Base-by-base conservation (phyloP, 129 eudicot species). In the Rutidosis leptorrhynchoides region DNA sequence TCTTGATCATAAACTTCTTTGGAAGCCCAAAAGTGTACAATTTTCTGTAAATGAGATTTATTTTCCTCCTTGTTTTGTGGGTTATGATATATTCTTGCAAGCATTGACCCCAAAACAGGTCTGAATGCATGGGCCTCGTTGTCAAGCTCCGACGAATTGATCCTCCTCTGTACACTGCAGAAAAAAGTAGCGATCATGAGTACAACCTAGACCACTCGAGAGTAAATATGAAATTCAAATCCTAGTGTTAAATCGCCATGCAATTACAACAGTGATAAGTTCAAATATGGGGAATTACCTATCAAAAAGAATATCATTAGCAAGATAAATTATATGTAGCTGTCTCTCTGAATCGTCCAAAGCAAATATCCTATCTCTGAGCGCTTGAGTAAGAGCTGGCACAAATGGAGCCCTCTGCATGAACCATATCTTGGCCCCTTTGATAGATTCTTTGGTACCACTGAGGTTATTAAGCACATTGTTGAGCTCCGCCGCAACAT, bases 61-160 rank as follows among this genome's bases (percentile, higher is more conserved):
- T 94, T 94, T 77, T 94, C 99, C 25, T 94, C 99, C 76, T 86
- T 94, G 81, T 93, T 85, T 33, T 68, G 74, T 17, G 99, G 95
- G 73, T 94, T 90, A 69, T 94, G 95, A 77, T 82, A 94, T 28
- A 94, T 83, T 72, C 97, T 79, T 24, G 84, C 95, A 71, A 94
- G 90, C 97, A 94, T 94, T 43, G 99, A 82, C 28, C 96, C 99
- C 73, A 94, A 77, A 26, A 89, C 96, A 43, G 93, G 99, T 74
- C 87, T 84, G 70, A 94, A 94, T 27, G 99, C 99, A 73, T 86
- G 92, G 59, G 99, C 96, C 82, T 89, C 99, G 20, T 94, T 94
- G 74, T 89, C 96, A 40, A 94, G 83, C 67, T 94, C 99, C 24
- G 58, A 95, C 61, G 90, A 88, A 62, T 86, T 86, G 26, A 40